Evolutionary conservation across 2,329 filamentous ascomycete genomes (phyloP).

Genomic region (Magnaporthiopsis incrustans): DNA sequence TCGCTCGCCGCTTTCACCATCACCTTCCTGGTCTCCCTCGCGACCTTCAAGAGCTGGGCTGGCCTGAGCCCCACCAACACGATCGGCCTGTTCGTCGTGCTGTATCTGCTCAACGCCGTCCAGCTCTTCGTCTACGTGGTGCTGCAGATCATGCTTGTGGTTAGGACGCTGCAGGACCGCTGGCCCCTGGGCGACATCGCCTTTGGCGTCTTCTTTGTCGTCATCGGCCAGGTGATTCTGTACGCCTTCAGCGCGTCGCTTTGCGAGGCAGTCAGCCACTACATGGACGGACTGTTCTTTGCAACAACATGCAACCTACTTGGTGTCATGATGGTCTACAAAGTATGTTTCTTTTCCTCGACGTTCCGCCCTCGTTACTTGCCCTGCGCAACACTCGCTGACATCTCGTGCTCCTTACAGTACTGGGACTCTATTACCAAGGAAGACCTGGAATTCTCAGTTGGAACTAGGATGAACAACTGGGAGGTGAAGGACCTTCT

Average conservation of each 20-base stretch:
- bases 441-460: constrained; percentile 96
- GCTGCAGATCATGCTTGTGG: constrained; percentile 82
- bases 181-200: constrained; percentile 91
- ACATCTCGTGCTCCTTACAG: constrained; percentile 33
- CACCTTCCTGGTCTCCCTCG: constrained; percentile 76
- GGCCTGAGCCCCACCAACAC: constrained; percentile 81
- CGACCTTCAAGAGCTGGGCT: constrained; percentile 89
- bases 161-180: constrained; percentile 84
- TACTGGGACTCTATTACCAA: constrained; percentile 99
- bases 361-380: background rate
- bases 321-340: constrained; percentile 99
- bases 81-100: constrained; percentile 78
- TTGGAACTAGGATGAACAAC: constrained; percentile 89
- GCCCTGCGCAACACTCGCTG: constrained; percentile 20
- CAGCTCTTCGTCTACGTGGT: constrained; percentile 77
- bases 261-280: constrained; percentile 79
- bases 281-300: constrained; percentile 90
- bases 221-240: constrained; percentile 83
- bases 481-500: constrained; percentile 96
- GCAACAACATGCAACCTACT: constrained; percentile 89
- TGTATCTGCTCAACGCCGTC: constrained; percentile 86
- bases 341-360: constrained; percentile 43
- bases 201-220: constrained; percentile 86
- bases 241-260: constrained; percentile 84
- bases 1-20: constrained; percentile 78